phyloP scores from a whole-genome alignment of 164 flowering plant genomes.

The Warburgia ugandensis region DNA sequence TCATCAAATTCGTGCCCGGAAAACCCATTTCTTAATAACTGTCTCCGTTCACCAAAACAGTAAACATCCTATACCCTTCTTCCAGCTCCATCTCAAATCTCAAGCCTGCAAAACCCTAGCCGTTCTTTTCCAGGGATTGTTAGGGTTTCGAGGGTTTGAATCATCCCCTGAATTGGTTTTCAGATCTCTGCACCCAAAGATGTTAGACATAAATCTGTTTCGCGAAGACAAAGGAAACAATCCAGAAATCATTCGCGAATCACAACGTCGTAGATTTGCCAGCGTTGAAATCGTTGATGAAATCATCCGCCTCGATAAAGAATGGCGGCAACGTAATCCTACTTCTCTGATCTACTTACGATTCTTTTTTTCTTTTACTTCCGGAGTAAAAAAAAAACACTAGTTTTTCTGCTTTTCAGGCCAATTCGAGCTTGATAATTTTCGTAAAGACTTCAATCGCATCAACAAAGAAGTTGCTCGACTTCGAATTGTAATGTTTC shows the following conservation, averaged over 20 bases:
- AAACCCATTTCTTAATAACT: too few species aligned
- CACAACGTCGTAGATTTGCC: slow-evolving; percentile 79
- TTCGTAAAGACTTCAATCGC: slow-evolving; percentile 62
- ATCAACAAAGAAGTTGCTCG: slow-evolving; percentile 66
- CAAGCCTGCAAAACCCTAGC: too few species aligned
- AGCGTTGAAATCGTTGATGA: slow-evolving; percentile 66
- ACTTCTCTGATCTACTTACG: slow-evolving; percentile 3
- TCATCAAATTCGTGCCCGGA: too few species aligned
- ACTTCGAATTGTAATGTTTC: slow-evolving; percentile 56
- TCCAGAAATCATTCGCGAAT: slow-evolving; percentile 78
- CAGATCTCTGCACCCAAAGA: too few species aligned
- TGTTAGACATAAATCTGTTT: slow-evolving; percentile 89
- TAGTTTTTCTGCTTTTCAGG: slow-evolving; percentile 27
- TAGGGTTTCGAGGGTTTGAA: too few species aligned
- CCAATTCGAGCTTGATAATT: slow-evolving; percentile 66
- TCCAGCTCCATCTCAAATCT: too few species aligned
- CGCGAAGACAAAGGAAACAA: slow-evolving; percentile 78
- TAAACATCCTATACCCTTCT: too few species aligned
- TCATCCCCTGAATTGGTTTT: too few species aligned
- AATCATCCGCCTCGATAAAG: slow-evolving; percentile 67
- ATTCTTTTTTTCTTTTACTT: neutral
- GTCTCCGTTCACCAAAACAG: too few species aligned
- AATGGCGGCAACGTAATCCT: slow-evolving; percentile 85
- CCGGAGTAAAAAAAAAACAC: neutral
- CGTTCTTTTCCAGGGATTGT: too few species aligned